Conservation (phyloP, 805 yeast species). For the Wickerhamiella kazuoi region DNA sequence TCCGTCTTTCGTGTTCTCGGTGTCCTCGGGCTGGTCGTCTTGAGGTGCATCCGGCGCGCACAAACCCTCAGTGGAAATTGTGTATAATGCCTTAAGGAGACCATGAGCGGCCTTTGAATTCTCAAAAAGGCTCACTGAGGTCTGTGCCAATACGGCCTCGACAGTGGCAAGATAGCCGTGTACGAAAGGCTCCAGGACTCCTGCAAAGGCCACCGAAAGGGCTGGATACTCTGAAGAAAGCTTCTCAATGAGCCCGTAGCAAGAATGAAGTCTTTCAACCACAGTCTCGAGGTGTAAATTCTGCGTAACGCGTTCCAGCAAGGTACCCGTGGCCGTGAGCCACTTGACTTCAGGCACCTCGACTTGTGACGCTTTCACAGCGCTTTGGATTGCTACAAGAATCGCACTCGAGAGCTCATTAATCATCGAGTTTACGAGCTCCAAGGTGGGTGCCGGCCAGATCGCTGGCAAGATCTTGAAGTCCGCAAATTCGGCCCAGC, state of each 20-base stretch:
- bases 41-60: conserved; percentile 75
- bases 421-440: conserved; percentile 26
- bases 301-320: conserved; percentile 27
- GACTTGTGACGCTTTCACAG: conserved; percentile 12
- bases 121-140: conserved; percentile 32
- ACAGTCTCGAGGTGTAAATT: conserved; percentile 27
- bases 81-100: conserved; percentile 36
- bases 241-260: neutral
- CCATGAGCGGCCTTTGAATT: conserved; percentile 45
- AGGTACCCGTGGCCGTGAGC: conserved; percentile 36
- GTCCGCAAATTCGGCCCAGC: neutral
- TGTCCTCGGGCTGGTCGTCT: conserved; percentile 33
- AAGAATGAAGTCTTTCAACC: conserved; percentile 17
- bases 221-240: conserved; percentile 22
- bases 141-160: conserved; percentile 26
- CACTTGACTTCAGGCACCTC: conserved; percentile 29
- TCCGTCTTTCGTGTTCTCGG: conserved; percentile 57
- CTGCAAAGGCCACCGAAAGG: conserved; percentile 20
- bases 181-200: conserved; percentile 46
- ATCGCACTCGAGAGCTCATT: conserved; percentile 39
- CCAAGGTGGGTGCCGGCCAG: neutral
- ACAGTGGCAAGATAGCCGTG: conserved; percentile 40
- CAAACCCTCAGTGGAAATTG: conserved; percentile 64
- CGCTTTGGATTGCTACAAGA: conserved; percentile 49
- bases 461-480: neutral